phyloP scores from a whole-genome alignment of 371 early-diverging fungal species.

The Rhizopus stolonifer region DNA sequence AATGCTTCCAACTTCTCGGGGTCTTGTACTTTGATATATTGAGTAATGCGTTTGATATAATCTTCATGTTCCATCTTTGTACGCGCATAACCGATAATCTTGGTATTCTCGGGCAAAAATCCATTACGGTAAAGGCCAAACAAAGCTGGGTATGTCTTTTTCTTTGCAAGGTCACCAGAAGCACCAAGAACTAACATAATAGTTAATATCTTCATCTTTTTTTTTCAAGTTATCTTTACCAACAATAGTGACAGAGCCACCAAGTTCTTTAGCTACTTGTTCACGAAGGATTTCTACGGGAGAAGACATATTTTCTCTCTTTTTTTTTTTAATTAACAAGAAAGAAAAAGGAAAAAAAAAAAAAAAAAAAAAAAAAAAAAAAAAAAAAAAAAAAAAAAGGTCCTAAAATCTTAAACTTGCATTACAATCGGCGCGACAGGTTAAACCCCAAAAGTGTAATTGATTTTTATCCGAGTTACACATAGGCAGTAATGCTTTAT shows the following conservation, averaged over 20 bases:
- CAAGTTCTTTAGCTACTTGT: slow-evolving; percentile 38
- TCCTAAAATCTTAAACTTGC: background rate
- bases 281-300: slow-evolving; percentile 37
- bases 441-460: background rate
- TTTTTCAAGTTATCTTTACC: slow-evolving; percentile 32
- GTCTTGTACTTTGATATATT: slow-evolving; percentile 64
- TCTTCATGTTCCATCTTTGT: slow-evolving; percentile 77
- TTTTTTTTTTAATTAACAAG: slow-evolving; percentile 11
- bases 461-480: background rate
- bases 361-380: slow-evolving; percentile 23
- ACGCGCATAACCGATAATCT: slow-evolving; percentile 96
- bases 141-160: slow-evolving; percentile 97
- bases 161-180: slow-evolving; percentile 92
- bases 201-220: background rate
- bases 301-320: slow-evolving; percentile 27
- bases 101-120: slow-evolving; percentile 74
- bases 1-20: slow-evolving; percentile 62
- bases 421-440: background rate
- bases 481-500: background rate
- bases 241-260: slow-evolving; percentile 50
- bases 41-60: slow-evolving; percentile 78
- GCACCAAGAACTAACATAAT: slow-evolving; percentile 76
- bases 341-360: slow-evolving; percentile 13
- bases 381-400: slow-evolving; percentile 5
- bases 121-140: slow-evolving; percentile 79